Evolutionary conservation across 495 filamentous ascomycete species (phyloP).

Genomic region (Penicillium steckii): DNA sequence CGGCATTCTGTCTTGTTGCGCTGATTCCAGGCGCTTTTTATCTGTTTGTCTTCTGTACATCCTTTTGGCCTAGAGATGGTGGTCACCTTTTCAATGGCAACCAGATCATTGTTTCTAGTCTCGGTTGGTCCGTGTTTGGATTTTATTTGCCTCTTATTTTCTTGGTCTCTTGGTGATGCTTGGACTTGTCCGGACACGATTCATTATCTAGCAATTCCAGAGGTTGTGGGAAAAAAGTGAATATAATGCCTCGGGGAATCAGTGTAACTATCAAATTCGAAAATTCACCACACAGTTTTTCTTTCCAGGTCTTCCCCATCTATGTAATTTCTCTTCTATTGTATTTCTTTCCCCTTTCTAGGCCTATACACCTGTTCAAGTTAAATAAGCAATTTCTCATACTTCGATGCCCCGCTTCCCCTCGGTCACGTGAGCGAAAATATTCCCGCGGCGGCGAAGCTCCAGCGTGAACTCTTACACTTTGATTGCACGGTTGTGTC

Average conservation of each 20-base stretch:
- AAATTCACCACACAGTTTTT: no score
- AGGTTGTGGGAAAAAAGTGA: not conserved
- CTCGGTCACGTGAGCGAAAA: constrained; percentile 18
- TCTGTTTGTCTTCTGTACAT: constrained; percentile 6
- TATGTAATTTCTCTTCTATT: no score
- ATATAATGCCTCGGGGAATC: not conserved
- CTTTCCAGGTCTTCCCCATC: no score
- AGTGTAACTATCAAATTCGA: not conserved
- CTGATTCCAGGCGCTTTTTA: constrained; percentile 6
- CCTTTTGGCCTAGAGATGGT: constrained; percentile 9
- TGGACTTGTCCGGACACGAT: not conserved
- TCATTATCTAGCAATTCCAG: not conserved
- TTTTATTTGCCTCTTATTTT: not conserved
- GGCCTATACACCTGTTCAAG: not conserved
- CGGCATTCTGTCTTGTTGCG: constrained; percentile 20
- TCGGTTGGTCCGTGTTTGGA: not conserved
- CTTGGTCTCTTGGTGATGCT: not conserved
- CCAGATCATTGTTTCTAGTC: not conserved
- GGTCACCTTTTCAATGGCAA: not conserved
- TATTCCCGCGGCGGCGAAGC: constrained; percentile 12
- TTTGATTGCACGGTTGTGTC: constrained; percentile 7
- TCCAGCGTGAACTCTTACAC: not conserved
- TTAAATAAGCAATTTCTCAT: not conserved
- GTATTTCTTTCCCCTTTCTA: not conserved
- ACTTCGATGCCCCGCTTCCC: constrained; percentile 10